Conservation (phyloP, 164 flowering plant species). For the Umbellularia californica region DNA sequence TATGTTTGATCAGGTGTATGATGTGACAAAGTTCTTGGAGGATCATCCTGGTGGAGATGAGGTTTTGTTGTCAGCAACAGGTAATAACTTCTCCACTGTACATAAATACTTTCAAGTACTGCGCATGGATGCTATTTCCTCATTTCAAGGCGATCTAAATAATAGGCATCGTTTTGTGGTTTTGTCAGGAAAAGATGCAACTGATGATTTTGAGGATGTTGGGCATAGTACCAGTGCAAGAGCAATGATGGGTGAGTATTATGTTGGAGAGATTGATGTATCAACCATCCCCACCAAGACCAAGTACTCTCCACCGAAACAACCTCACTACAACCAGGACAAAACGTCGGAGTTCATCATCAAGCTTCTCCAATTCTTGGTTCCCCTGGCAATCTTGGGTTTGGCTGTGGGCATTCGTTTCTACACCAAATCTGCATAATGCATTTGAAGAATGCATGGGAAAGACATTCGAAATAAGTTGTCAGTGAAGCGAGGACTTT, state of each 20-base stretch:
- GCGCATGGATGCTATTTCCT: no score
- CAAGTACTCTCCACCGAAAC: conserved; percentile 46
- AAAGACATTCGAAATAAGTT: not conserved
- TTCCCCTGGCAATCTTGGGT: conserved; percentile 68
- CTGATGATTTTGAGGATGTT: conserved; percentile 82
- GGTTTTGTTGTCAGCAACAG: conserved; percentile 55
- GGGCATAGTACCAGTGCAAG: conserved; percentile 70
- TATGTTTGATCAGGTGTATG: conserved; percentile 46
- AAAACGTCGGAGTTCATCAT: conserved; percentile 65
- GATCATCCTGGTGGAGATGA: conserved; percentile 80
- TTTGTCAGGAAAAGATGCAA: conserved; percentile 73
- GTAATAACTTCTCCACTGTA: conserved; percentile 19
- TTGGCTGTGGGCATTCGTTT: conserved; percentile 67
- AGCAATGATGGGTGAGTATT: conserved; percentile 61
- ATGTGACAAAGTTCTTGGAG: conserved; percentile 60
- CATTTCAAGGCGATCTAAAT: not conserved
- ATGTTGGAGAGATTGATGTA: conserved; percentile 51
- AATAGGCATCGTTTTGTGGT: not conserved
- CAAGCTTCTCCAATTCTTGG: conserved; percentile 81
- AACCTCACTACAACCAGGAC: conserved; percentile 59
- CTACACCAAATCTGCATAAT: conserved; percentile 57
- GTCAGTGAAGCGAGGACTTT: not conserved
- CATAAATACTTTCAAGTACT: not conserved
- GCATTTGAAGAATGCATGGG: not conserved
- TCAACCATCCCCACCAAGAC: conserved; percentile 42